phyloP scores from a whole-genome alignment of 2,329 filamentous ascomycete genomes.

The Eurotiales sp. region DNA sequence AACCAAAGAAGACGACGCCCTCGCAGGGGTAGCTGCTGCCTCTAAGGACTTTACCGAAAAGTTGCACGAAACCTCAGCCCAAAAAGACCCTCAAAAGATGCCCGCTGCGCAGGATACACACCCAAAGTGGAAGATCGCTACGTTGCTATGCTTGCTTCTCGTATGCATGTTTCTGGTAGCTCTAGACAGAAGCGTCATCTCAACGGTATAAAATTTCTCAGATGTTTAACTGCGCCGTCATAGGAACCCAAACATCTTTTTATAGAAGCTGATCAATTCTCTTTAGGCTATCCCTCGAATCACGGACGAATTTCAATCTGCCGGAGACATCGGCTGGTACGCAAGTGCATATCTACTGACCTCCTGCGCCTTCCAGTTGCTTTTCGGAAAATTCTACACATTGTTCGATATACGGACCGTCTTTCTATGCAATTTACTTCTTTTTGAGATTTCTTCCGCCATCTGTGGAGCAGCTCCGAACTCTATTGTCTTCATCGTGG shows the following conservation, averaged over 20 bases:
- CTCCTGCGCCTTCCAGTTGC: slow-evolving; percentile 27
- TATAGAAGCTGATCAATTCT: neutral
- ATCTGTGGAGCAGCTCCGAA: slow-evolving; percentile 55
- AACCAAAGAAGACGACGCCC: neutral
- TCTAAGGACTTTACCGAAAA: neutral
- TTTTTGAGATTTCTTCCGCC: slow-evolving; percentile 29
- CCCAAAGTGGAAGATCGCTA: neutral
- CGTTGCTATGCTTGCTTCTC: neutral
- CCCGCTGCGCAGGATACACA: neutral
- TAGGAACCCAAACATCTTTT: neutral
- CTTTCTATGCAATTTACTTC: slow-evolving; percentile 24
- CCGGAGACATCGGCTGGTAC: slow-evolving; percentile 38
- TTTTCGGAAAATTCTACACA: slow-evolving; percentile 44
- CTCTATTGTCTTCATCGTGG: slow-evolving; percentile 60
- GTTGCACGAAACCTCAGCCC: neutral
- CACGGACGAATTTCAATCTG: slow-evolving; percentile 31
- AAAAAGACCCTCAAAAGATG: neutral
- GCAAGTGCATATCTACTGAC: slow-evolving; percentile 41
- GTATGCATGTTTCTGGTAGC: slow-evolving; percentile 5
- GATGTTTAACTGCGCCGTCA: too few species aligned
- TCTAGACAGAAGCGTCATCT: slow-evolving; percentile 3
- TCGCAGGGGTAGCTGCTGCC: neutral
- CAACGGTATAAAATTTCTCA: neutral
- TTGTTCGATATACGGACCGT: slow-evolving; percentile 40
- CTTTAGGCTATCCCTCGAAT: slow-evolving; percentile 19